Evolutionary conservation across 164 flowering plant genomes (phyloP).

Genomic region (Liquidambar formosana): DNA sequence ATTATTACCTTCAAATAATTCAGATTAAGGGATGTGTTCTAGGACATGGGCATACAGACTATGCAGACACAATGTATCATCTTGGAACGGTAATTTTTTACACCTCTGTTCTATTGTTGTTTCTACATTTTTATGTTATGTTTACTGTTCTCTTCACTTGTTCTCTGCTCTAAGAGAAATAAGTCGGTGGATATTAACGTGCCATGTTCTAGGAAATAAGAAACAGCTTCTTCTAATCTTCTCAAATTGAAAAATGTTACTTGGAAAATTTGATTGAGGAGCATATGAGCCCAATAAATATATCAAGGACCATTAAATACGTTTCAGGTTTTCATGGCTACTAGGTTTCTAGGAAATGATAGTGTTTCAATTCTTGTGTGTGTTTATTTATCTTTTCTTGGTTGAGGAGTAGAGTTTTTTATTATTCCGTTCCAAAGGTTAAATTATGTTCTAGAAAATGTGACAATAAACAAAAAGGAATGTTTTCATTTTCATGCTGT

Average conservation of each 20-base stretch:
- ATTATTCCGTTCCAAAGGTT: too few species aligned
- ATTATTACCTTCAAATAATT: slow-evolving; percentile 11
- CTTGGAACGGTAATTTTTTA: slow-evolving; percentile 65
- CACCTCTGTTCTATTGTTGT: background rate
- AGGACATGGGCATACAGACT: slow-evolving; percentile 69
- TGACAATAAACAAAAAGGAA: background rate
- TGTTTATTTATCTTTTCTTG: too few species aligned
- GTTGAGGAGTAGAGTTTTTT: too few species aligned
- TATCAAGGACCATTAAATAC: too few species aligned
- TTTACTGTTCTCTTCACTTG: background rate
- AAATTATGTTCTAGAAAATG: background rate
- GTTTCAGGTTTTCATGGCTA: too few species aligned
- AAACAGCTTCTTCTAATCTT: too few species aligned
- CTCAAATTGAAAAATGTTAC: too few species aligned
- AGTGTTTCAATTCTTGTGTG: too few species aligned
- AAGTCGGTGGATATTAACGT: background rate
- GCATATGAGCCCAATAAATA: too few species aligned
- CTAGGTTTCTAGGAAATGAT: too few species aligned
- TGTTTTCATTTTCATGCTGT: background rate
- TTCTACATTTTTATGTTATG: background rate
- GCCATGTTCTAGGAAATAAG: too few species aligned
- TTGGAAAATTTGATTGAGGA: too few species aligned
- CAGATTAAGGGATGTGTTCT: slow-evolving; percentile 85
- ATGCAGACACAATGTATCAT: slow-evolving; percentile 94
- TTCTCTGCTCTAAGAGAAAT: background rate